Evolutionary conservation across 2,329 filamentous ascomycete genomes (phyloP).

Genomic region (Colletotrichum cordylinicola): DNA sequence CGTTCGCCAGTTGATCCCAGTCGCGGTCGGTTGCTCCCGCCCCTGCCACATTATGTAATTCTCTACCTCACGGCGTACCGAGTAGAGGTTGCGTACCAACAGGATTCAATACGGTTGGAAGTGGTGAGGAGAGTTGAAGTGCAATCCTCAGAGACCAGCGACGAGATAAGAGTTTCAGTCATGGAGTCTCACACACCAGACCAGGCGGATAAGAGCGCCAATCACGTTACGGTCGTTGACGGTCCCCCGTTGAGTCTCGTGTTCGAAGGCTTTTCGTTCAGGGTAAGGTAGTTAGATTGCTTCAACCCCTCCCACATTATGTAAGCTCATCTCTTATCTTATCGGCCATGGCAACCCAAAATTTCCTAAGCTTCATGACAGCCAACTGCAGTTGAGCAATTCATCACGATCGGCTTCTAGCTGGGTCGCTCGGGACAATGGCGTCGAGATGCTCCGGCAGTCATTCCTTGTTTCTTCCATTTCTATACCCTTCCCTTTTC

Average conservation of each 20-base stretch:
- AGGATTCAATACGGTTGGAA: not conserved
- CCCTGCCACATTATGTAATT: slow-evolving; percentile 10
- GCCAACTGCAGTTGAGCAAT: not conserved
- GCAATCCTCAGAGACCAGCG: not conserved
- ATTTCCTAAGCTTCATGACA: slow-evolving; percentile 6
- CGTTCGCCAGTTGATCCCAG: not conserved
- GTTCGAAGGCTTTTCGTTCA: too few relatives aligned
- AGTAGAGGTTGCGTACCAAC: not conserved
- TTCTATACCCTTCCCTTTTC: slow-evolving; percentile 57
- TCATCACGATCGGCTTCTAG: not conserved
- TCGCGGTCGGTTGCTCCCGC: slow-evolving; percentile 6
- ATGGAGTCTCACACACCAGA: not conserved
- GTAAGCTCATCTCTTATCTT: slow-evolving; percentile 6
- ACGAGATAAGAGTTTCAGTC: not conserved
- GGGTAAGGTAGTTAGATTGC: not conserved
- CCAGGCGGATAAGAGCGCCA: too few relatives aligned
- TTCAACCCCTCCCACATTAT: slow-evolving; percentile 1
- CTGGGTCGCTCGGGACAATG: slow-evolving; percentile 35
- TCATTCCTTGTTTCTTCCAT: slow-evolving; percentile 46
- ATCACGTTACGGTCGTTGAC: too few relatives aligned
- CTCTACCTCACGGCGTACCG: not conserved
- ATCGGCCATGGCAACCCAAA: slow-evolving; percentile 6
- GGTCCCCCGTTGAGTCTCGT: too few relatives aligned
- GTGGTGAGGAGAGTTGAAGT: too few relatives aligned
- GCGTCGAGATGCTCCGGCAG: slow-evolving; percentile 44